Evolutionary conservation across 1,139 yeast species (phyloP), one percentile per base, ranked within the genome.

Genomic region (Groenewaldozyma sp.): DNA sequence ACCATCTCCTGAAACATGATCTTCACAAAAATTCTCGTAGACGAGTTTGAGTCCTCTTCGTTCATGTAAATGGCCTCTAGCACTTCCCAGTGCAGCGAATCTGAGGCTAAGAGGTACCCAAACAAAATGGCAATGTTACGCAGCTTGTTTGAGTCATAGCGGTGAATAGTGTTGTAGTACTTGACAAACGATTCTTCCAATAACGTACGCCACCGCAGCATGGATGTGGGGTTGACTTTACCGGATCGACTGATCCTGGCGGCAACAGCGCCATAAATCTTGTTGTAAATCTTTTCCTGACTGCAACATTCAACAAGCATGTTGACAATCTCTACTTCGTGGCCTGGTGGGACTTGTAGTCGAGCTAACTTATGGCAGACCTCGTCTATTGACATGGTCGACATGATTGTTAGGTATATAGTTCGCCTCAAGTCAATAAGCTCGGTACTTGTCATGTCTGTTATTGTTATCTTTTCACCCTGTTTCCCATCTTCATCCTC

Each of bases 311-410:
- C 83, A 11, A 87, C 68, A 10, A 91, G 64, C 76, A 86, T 83
- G 50, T 83, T 91, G 9, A 75, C 77, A 31, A 84, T 66, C 48
- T 74, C 67, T 17, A 47, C 46, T 43, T 61, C 60, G 31, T 56
- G 55, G 5, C 58, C 59, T 9, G 45, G 49, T 1, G 60, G 58
- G 3, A 56, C 48, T 3, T 47, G 38, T 28, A 63, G 55, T 52
- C 71, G 72, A 33, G 83, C 52, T 10, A 91, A 62, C 57, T 88
- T 88, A 59, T 88, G 97, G 0, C 84, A 87, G 1, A 95, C 93
- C 65, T 91, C 99, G 50, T 86, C 95, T 2, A 91, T 78, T 1
- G 94, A 80, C 77, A 88, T 74, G 41, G 95, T 79, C n/a, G 96
- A 84, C 82, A 84, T 87, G 24, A 91, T 67, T 0, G 93, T 80